phyloP scores from a whole-genome alignment of 164 flowering plant genomes.

The Berberis thunbergii region DNA sequence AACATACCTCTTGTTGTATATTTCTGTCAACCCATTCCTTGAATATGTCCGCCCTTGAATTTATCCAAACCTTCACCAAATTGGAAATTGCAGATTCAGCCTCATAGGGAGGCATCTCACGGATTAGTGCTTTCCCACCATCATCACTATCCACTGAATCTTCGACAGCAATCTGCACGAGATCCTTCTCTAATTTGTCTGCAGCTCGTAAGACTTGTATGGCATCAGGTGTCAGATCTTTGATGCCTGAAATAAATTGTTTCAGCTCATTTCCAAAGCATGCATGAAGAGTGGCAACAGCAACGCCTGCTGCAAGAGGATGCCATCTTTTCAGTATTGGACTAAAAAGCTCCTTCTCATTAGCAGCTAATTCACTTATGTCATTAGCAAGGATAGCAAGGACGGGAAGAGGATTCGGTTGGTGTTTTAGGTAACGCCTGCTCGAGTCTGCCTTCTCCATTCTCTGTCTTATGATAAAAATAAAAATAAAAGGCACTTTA shows the following conservation, averaged over 20 bases:
- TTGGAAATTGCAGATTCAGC: conserved; percentile 59
- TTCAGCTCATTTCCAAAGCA: conserved; percentile 79
- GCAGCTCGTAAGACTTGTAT: conserved; percentile 72
- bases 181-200: conserved; percentile 83
- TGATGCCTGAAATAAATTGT: conserved; percentile 48
- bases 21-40: conserved; percentile 74
- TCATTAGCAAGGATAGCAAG: conserved; percentile 74
- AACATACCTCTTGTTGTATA: conserved; percentile 76
- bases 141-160: conserved; percentile 94
- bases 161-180: conserved; percentile 87
- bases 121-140: conserved; percentile 84
- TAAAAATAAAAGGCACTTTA: not conserved
- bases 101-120: conserved; percentile 90
- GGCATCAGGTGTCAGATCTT: conserved; percentile 84
- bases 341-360: conserved; percentile 69
- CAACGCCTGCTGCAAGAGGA: conserved; percentile 85
- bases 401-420: conserved; percentile 37
- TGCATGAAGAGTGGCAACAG: conserved; percentile 85
- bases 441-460: conserved; percentile 50
- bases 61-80: conserved; percentile 68
- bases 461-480: conserved; percentile 36
- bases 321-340: conserved; percentile 77
- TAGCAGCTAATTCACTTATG: conserved; percentile 47
- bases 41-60: conserved; percentile 51
- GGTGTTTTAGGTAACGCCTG: conserved; percentile 33